Evolutionary conservation across 2,329 filamentous ascomycete species (phyloP).

Genomic region (Pseudogymnoascus sp.): DNA sequence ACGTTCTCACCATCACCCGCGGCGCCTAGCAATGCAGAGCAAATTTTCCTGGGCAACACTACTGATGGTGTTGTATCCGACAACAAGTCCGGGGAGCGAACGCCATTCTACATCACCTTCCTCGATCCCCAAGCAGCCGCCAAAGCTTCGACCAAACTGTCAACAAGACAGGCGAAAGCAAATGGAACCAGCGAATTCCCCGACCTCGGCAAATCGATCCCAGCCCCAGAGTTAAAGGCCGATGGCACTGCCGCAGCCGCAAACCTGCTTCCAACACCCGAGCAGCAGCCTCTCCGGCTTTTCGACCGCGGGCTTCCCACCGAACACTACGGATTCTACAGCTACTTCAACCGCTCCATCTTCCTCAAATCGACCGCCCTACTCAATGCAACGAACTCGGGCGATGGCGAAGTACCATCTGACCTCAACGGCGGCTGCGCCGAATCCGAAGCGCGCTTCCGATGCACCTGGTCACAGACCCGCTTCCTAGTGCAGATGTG

Average conservation of each 20-base stretch:
- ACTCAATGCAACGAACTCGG: constrained; percentile 37
- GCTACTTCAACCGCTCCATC: constrained; percentile 80
- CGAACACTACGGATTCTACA: constrained; percentile 93
- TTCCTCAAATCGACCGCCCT: constrained; percentile 60
- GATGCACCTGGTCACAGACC: constrained; percentile 54
- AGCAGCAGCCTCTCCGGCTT: constrained; percentile 72
- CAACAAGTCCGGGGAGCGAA: constrained; percentile 74
- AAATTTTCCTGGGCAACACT: constrained; percentile 75
- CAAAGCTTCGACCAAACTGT: neutral
- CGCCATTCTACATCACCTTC: constrained; percentile 81
- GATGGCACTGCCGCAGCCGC: constrained; percentile 70
- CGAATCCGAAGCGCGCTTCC: constrained; percentile 45
- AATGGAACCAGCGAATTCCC: constrained; percentile 15
- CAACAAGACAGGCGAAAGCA: neutral
- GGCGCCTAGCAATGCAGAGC: constrained; percentile 50
- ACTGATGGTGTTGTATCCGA: constrained; percentile 64
- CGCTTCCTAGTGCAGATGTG: constrained; percentile 60
- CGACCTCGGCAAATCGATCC: constrained; percentile 50
- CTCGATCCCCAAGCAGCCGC: constrained; percentile 32
- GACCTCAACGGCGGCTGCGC: constrained; percentile 50
- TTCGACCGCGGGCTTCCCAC: constrained; percentile 73
- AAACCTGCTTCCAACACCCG: constrained; percentile 61
- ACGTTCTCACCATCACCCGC: constrained; percentile 38
- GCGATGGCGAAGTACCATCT: constrained; percentile 35
- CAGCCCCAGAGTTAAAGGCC: constrained; percentile 51